A percentile compares a stretch with the other conserved stretches of the same genome.
phyloP scores from a whole-genome alignment of 2,329 filamentous ascomycete genomes.

The Nemania bipapillata region DNA sequence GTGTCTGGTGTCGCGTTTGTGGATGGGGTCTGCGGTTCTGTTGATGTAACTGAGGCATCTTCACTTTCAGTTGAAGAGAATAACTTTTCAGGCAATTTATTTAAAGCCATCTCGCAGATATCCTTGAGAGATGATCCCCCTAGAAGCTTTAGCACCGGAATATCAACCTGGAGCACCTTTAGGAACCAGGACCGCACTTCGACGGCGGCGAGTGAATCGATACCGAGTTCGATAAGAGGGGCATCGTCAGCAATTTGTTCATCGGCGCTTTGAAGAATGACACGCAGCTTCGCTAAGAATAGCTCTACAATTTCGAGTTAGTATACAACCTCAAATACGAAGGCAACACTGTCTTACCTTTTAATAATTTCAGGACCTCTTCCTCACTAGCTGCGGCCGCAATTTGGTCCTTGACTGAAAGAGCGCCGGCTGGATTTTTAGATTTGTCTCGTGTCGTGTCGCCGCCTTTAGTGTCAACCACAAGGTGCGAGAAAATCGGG shows the following conservation, averaged over 20 bases:
- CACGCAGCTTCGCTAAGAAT: constrained; percentile 28
- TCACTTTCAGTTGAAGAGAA: neutral
- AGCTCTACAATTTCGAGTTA: constrained; percentile 22
- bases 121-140: constrained; percentile 35
- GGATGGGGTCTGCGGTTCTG: neutral
- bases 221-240: constrained; percentile 42
- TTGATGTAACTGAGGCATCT: neutral
- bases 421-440: constrained; percentile 8
- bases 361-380: constrained; percentile 19
- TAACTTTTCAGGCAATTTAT: constrained; percentile 24
- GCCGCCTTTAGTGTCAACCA: constrained; percentile 16
- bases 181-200: constrained; percentile 61
- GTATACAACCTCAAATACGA: neutral
- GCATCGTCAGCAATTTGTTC: constrained; percentile 20
- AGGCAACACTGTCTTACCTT: constrained; percentile 7
- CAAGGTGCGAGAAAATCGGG: constrained; percentile 44
- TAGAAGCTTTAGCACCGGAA: constrained; percentile 58
- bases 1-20: too few species aligned
- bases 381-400: constrained; percentile 12
- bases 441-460: neutral
- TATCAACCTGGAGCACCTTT: constrained; percentile 57
- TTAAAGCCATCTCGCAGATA: constrained; percentile 19
- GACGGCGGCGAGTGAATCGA: constrained; percentile 52
- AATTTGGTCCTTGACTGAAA: constrained; percentile 21
- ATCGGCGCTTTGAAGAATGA: constrained; percentile 30